Conservation (phyloP, 306 rosid genomes). For the Rosa persica region DNA sequence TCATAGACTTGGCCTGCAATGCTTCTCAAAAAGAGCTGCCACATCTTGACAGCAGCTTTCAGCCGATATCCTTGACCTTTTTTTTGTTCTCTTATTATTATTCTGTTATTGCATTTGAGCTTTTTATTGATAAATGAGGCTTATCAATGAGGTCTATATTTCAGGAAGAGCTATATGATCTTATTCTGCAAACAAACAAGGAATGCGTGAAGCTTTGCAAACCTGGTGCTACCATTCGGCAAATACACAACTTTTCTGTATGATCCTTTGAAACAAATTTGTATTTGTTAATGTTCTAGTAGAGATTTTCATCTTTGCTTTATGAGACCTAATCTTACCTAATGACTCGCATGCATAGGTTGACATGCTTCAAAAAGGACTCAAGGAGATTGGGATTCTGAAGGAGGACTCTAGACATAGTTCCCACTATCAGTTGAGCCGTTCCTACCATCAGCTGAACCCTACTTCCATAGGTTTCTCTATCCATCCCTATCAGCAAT, state of each 20-base stretch:
- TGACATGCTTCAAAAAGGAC: slow-evolving; percentile 74
- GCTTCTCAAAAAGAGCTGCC: not conserved
- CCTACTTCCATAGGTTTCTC: slow-evolving; percentile 88
- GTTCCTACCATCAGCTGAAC: slow-evolving; percentile 71
- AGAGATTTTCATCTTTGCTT: not conserved
- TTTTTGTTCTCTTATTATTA: not conserved
- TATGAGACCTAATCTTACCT: not conserved
- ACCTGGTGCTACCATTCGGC: slow-evolving; percentile 72
- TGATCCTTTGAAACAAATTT: slow-evolving; percentile 1
- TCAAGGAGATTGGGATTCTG: slow-evolving; percentile 77
- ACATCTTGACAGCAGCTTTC: not conserved
- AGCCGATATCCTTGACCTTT: not conserved
- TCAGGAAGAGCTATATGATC: slow-evolving; percentile 92
- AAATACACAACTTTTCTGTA: slow-evolving; percentile 88
- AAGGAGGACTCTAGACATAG: slow-evolving; percentile 45
- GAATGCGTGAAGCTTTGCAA: slow-evolving; percentile 79
- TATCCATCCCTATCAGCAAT: slow-evolving; percentile 13
- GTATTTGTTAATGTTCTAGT: not conserved
- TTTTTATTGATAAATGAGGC: not conserved
- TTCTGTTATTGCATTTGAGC: too few species aligned
- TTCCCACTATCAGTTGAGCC: slow-evolving; percentile 67
- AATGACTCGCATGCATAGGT: slow-evolving; percentile 46
- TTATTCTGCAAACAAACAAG: slow-evolving; percentile 76
- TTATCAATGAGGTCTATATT: slow-evolving; percentile 21
- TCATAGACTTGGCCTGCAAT: not conserved